A percentile compares a stretch with the other conserved stretches of the same genome.
phyloP scores from a whole-genome alignment of 495 filamentous ascomycete genomes.

The Gamarada debralockiae region DNA sequence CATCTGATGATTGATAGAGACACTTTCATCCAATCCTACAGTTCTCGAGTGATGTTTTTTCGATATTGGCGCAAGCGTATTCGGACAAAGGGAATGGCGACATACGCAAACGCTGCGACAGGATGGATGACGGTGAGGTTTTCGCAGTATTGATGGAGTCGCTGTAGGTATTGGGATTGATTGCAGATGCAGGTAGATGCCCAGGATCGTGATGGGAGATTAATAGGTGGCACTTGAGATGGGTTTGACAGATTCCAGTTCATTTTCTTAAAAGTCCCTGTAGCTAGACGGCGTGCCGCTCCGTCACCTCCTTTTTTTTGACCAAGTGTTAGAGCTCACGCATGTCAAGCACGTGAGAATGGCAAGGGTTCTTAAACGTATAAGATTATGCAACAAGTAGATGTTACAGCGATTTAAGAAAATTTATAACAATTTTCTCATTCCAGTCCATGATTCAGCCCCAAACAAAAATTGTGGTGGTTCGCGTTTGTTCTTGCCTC shows the following conservation, averaged over 20 bases:
- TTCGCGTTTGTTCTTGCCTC: no score
- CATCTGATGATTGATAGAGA: constrained; percentile 17
- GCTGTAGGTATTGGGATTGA: neutral
- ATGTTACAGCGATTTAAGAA: no score
- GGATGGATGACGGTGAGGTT: neutral
- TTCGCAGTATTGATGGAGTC: constrained; percentile 4
- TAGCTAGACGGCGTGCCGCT: constrained; percentile 1
- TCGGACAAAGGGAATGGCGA: constrained; percentile 6
- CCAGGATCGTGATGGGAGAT: constrained; percentile 3
- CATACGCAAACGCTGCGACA: constrained; percentile 3
- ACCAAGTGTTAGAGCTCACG: no score
- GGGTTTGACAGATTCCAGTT: constrained; percentile 8
- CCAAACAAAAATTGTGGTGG: no score
- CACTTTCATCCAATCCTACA: neutral
- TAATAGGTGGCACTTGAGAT: neutral
- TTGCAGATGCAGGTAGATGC: neutral
- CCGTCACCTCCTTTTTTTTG: neutral
- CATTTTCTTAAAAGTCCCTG: constrained; percentile 11
- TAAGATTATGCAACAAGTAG: no score
- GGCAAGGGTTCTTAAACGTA: no score
- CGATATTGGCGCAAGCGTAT: constrained; percentile 18
- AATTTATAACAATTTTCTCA: no score
- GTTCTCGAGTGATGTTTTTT: constrained; percentile 6
- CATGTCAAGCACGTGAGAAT: no score
- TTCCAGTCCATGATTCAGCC: no score